Percentiles rank a stretch among this genome's conserved stretches.
phyloP scores from a whole-genome alignment of 352 stramenopile species.

The Porosira glacialis region DNA sequence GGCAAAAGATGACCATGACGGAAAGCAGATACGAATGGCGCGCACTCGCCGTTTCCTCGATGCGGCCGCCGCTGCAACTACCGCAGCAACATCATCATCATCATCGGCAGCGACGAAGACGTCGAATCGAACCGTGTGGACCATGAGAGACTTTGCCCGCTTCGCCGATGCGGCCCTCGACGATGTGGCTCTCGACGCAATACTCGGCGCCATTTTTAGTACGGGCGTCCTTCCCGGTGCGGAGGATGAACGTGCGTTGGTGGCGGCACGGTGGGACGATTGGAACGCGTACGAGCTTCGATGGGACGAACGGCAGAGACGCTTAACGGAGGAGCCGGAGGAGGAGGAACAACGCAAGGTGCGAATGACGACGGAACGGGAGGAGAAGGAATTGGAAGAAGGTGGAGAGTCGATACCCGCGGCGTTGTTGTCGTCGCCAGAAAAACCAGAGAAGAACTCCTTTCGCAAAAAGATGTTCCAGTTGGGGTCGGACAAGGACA shows the following conservation, averaged over 20 bases:
- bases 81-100: too few species aligned
- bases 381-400: conserved; percentile 5
- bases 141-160: conserved; percentile 62
- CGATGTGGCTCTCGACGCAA: conserved; percentile 55
- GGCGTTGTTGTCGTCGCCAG: too few species aligned
- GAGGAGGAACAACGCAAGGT: neutral
- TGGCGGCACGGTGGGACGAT: conserved; percentile 62
- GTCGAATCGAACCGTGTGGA: conserved; percentile 31
- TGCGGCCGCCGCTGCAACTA: conserved; percentile 6
- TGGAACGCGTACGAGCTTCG: conserved; percentile 62
- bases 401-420: conserved; percentile 25
- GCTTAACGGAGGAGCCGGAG: conserved; percentile 1
- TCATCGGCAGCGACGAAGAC: conserved; percentile 1
- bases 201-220: conserved; percentile 68
- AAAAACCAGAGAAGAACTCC: too few species aligned
- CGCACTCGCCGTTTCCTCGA: conserved; percentile 15
- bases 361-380: conserved; percentile 7
- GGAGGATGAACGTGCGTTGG: conserved; percentile 59
- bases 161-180: conserved; percentile 61
- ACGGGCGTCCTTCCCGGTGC: conserved; percentile 61
- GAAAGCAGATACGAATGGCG: conserved; percentile 3
- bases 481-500: too few species aligned
- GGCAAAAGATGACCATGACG: neutral
- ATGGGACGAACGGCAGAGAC: too few species aligned
- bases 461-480: too few species aligned